Percentiles rank a stretch among this genome's conserved stretches.
Conservation (phyloP, 441 rosid genomes). For the Theobroma grandiflorum region DNA sequence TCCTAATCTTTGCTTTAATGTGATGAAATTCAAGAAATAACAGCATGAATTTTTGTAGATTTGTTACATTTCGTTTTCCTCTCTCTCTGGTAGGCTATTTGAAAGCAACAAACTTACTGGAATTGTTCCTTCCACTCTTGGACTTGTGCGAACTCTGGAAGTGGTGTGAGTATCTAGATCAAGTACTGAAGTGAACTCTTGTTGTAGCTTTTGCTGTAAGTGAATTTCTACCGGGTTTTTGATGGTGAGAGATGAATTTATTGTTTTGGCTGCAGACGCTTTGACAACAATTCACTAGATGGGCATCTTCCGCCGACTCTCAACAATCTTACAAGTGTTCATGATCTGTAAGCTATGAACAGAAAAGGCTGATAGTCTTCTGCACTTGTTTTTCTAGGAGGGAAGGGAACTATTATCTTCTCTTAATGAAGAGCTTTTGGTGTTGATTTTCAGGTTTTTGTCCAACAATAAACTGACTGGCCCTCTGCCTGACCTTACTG, state of each 20-base stretch:
- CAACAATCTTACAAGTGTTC: slow-evolving; percentile 55
- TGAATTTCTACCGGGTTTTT: neutral
- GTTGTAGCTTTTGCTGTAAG: neutral
- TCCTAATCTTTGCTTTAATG: neutral
- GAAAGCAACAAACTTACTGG: slow-evolving; percentile 68
- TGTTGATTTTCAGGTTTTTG: slow-evolving; percentile 56
- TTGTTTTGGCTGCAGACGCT: slow-evolving; percentile 55
- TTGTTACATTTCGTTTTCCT: neutral
- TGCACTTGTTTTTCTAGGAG: neutral
- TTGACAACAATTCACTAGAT: slow-evolving; percentile 63
- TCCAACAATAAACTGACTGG: slow-evolving; percentile 70
- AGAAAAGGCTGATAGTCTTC: slow-evolving; percentile 4
- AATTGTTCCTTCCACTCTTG: slow-evolving; percentile 63
- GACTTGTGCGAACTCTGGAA: slow-evolving; percentile 57
- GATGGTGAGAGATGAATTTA: slow-evolving; percentile 13
- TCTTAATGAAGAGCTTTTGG: slow-evolving; percentile 11
- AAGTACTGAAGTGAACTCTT: slow-evolving; percentile 10
- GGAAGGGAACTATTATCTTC: neutral
- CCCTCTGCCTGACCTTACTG: slow-evolving; percentile 64
- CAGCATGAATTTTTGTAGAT: neutral
- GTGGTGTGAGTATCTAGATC: slow-evolving; percentile 68
- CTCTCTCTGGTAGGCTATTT: slow-evolving; percentile 58
- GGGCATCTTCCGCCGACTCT: slow-evolving; percentile 62
- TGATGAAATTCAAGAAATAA: neutral
- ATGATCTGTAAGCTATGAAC: slow-evolving; percentile 63